Base-by-base conservation (phyloP, 2,329 filamentous ascomycete species). In the Talaromyces islandicus region DNA sequence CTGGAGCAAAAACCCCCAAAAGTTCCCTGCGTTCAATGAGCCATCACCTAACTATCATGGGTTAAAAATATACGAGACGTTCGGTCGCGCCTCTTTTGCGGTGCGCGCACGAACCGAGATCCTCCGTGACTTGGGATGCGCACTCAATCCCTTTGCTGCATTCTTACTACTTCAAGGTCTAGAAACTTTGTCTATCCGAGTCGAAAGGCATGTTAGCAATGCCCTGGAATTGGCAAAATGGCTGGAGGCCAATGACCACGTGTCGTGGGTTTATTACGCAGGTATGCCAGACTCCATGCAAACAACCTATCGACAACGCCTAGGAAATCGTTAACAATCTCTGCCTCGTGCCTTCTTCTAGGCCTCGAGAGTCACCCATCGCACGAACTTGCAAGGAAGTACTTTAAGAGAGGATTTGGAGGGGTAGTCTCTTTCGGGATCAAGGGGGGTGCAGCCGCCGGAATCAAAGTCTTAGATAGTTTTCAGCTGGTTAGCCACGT, bases 401-500 rank as follows among this genome's bases (percentile, higher is more conserved):
- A 96, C 73, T 84, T 96, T 57, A 84, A 83, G 69, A 82, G 87
- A 62, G 92, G 92, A 10, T 92, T 88, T 68, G 92, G 92, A 53
- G 91, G 92, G 66, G 91, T 97, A 21, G 76, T 96, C 63, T 92
- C 88, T 69, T 93, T 96, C 67, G 92, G 92, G 56, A 88, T 96
- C 63, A 93, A 92, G 78, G 91, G 91, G 12, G 90, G 88, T 7
- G 91, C 91, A 62, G 88, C 85, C 73, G 85, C 90, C 73, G 85
- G 96, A 19, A 35, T 46, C 17, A 51, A 53, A n/a, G 27, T 59
- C 43, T 24, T 46, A 19, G 92, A 97, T 75, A 85, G 85, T 67
- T 92, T 97, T 80, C 91, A 92, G 82, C 78, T 97, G 63, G 89
- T 96, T 68, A 93, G 90, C 41, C 95, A 96, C 77, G 78, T 96